Percentiles rank a stretch among this genome's conserved stretches.
Evolutionary conservation across 2,329 filamentous ascomycete species (phyloP).

Genomic region (Neonectria neomacrospora): DNA sequence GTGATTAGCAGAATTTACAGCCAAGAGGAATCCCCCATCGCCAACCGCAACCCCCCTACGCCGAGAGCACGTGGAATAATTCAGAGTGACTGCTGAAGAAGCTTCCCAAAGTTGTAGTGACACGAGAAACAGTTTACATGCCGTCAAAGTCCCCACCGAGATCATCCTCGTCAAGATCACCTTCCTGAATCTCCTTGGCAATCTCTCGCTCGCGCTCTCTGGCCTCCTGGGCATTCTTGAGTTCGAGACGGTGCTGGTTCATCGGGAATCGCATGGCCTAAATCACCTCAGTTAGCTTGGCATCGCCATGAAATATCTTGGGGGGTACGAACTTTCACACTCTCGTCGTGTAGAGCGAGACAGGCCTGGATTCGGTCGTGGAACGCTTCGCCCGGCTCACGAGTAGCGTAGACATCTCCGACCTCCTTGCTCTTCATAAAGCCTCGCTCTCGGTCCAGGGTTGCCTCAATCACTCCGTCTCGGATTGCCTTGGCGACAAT

Average conservation of each 20-base stretch:
- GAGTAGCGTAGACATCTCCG: conserved; percentile 94
- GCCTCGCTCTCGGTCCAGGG: conserved; percentile 90
- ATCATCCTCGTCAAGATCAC: conserved; percentile 96
- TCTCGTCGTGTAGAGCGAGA: conserved; percentile 93
- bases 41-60: conserved; percentile 6
- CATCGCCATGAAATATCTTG: background rate
- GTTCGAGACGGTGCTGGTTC: conserved; percentile 97
- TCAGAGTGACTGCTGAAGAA: conserved; percentile 24
- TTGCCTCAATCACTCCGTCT: conserved; percentile 96
- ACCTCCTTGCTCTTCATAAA: conserved; percentile 99
- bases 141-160: conserved; percentile 95
- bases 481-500: conserved; percentile 99
- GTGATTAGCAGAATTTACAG: conserved; percentile 37
- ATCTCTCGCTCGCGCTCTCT: conserved; percentile 94
- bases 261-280: conserved; percentile 99
- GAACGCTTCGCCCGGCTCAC: conserved; percentile 96
- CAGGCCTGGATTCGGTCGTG: conserved; percentile 96
- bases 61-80: conserved; percentile 22
- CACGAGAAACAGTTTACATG: conserved; percentile 68
- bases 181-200: conserved; percentile 98
- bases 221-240: conserved; percentile 99
- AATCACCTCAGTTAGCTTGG: conserved; percentile 31
- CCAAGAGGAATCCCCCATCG: conserved; percentile 26
- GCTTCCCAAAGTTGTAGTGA: conserved; percentile 28
- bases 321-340: conserved; percentile 78